A percentile compares a stretch with the other conserved stretches of the same genome.
Evolutionary conservation across 2,329 filamentous ascomycete species (phyloP).

Genomic region (Pleurostoma richardsiae): DNA sequence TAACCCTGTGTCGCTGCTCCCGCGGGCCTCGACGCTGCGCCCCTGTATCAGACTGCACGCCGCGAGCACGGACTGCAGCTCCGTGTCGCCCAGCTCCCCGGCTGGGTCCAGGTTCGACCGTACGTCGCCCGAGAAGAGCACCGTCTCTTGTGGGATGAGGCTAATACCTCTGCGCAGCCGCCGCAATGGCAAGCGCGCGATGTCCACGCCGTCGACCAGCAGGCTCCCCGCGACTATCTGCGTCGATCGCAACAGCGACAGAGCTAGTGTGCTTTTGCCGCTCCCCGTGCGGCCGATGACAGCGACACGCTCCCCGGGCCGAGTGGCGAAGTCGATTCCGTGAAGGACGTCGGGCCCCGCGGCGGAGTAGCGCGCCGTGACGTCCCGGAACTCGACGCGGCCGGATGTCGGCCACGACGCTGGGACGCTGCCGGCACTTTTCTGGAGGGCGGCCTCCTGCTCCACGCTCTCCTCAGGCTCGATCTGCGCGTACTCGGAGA

Average conservation of each 20-base stretch:
- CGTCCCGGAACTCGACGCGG: slow-evolving; percentile 73
- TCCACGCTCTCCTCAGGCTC: slow-evolving; percentile 62
- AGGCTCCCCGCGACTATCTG: slow-evolving; percentile 83
- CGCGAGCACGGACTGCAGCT: slow-evolving; percentile 74
- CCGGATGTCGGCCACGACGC: slow-evolving; percentile 78
- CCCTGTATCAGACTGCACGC: slow-evolving; percentile 55
- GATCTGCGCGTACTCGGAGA: slow-evolving; percentile 88
- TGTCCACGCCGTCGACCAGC: slow-evolving; percentile 78
- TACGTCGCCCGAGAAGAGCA: slow-evolving; percentile 81
- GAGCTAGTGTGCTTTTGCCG: slow-evolving; percentile 83
- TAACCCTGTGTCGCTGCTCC: slow-evolving; percentile 76
- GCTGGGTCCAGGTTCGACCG: slow-evolving; percentile 88
- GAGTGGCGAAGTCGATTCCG: slow-evolving; percentile 73
- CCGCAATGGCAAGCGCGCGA: slow-evolving; percentile 77
- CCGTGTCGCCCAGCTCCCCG: slow-evolving; percentile 74
- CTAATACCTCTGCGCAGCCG: slow-evolving; percentile 86
- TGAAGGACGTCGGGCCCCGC: slow-evolving; percentile 79
- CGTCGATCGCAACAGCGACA: slow-evolving; percentile 82
- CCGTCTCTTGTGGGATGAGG: slow-evolving; percentile 90
- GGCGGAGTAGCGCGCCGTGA: slow-evolving; percentile 75
- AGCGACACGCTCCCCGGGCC: slow-evolving; percentile 78
- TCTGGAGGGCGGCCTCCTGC: slow-evolving; percentile 63
- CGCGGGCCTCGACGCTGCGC: slow-evolving; percentile 13
- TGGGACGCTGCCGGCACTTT: slow-evolving; percentile 59
- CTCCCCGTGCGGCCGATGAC: slow-evolving; percentile 88